Evolutionary conservation across 129 eudicot genomes (phyloP), one percentile per base, ranked within the genome.

Genomic region (Chrysanthemum seticuspe): DNA sequence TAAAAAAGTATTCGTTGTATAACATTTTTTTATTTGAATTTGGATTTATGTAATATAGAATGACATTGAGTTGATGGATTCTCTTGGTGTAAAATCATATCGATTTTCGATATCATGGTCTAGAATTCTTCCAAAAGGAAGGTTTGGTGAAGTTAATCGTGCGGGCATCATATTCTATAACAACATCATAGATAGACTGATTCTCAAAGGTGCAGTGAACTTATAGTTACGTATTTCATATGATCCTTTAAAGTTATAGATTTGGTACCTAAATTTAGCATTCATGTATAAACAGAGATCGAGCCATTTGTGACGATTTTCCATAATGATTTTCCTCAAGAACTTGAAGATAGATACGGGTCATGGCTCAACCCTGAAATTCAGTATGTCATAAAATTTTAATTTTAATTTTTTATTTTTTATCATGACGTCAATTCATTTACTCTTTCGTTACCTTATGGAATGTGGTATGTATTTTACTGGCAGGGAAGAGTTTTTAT

Each of bases 71-170:
- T 79, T 78, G 51, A 54, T 90, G 83, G 81, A 79, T 54, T 79
- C 86, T n/a, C 89, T 94, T 75, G 96, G 96, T 31, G 72, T 94
- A 2, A 65, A 87, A 74, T 83, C 93, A 3, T 90, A 88, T 70
- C 59, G 96, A 10, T 88, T 94, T 74, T 94, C 97, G 9, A 81
- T 94, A 66, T 86, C 99, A 52, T 90, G 99, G 96, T 50, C 92
- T 70, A 87, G 98, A 82, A 19, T 89, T 85, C 88, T 89, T 44
- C 98, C 96, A 18, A 78, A 83, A 81, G 98, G 98, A 51, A 89
- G 78, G 57, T 77, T 82, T 76, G 98, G 96, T 65, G 71, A 67
- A 50, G 85, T 87, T 31, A 89, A 87, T 59, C 76, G 74, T 53
- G 76, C 74, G 3, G 98, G 85, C 36, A 78, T 93, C 29, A 34